Conservation (phyloP, 441 rosid genomes). For the Jatropha multifida region DNA sequence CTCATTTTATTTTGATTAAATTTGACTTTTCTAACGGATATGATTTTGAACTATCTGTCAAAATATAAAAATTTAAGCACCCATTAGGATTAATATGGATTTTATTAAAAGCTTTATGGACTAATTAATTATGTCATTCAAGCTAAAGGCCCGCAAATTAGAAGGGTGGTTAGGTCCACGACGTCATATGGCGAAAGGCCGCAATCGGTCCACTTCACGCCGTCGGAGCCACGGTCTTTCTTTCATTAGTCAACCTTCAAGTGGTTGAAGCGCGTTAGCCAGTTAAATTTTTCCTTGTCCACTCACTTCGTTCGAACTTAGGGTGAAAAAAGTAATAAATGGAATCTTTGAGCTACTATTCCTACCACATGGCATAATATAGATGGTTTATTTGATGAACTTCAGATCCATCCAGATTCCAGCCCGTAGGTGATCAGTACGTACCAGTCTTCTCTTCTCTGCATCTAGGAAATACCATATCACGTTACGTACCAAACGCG, state of each 20-base stretch:
- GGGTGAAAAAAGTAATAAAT: neutral
- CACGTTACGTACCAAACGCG: neutral
- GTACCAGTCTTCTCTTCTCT: neutral
- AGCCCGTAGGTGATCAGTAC: neutral
- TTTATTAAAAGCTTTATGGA: too few species aligned
- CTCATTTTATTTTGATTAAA: too few species aligned
- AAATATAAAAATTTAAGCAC: too few species aligned
- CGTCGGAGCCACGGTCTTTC: neutral
- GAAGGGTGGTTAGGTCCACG: too few species aligned
- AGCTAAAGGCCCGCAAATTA: too few species aligned
- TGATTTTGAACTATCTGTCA: too few species aligned
- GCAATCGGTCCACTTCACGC: neutral
- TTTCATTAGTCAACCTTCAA: neutral
- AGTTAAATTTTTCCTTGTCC: neutral
- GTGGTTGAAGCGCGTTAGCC: neutral
- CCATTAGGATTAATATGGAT: too few species aligned
- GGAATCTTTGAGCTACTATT: neutral
- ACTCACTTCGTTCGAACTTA: neutral
- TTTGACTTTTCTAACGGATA: too few species aligned
- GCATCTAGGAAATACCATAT: neutral
- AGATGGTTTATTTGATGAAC: neutral
- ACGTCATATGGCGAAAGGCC: neutral
- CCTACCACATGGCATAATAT: neutral
- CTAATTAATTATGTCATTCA: too few species aligned
- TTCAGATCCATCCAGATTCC: neutral